Evolutionary conservation across 2,329 filamentous ascomycete species (phyloP).

Genomic region (Talaromyces rugulosus): DNA sequence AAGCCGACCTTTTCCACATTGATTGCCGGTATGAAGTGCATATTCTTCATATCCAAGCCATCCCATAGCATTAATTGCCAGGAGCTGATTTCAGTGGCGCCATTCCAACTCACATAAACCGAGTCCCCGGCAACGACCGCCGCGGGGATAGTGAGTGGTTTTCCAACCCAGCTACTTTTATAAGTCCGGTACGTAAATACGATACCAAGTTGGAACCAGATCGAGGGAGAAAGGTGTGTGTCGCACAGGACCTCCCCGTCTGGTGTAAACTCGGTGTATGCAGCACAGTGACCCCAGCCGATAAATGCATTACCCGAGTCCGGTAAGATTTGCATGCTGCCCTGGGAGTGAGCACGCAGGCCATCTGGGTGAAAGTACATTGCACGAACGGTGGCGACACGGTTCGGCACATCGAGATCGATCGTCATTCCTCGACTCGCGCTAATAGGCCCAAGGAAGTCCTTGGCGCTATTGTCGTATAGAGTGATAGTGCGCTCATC

Average conservation of each 20-base stretch:
- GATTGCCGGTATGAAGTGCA: no score
- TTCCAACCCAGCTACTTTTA: slow-evolving; percentile 51
- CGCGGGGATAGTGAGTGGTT: slow-evolving; percentile 34
- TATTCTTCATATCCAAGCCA: no score
- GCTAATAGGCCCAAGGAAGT: background rate
- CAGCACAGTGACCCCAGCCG: slow-evolving; percentile 49
- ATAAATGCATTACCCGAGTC: slow-evolving; percentile 41
- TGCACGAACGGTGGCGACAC: slow-evolving; percentile 37
- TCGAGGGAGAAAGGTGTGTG: slow-evolving; percentile 42
- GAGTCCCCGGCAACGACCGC: slow-evolving; percentile 22
- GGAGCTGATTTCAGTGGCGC: slow-evolving; percentile 36
- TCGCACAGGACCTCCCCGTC: slow-evolving; percentile 53
- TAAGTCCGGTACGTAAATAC: slow-evolving; percentile 55
- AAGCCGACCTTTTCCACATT: no score
- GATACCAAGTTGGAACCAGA: slow-evolving; percentile 26
- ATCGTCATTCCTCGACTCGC: slow-evolving; percentile 44
- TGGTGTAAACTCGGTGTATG: slow-evolving; percentile 47
- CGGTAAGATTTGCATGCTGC: slow-evolving; percentile 39
- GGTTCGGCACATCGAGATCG: slow-evolving; percentile 32
- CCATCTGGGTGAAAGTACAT: slow-evolving; percentile 37
- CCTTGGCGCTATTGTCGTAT: slow-evolving; percentile 35
- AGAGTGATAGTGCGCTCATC: slow-evolving; percentile 23
- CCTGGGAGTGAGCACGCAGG: slow-evolving; percentile 37
- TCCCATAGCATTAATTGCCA: slow-evolving; percentile 24
- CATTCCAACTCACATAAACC: slow-evolving; percentile 45